These are phyloP conservation scores for Mycotypha africana DNA, from an alignment of 371 early-diverging fungal genomes.

Conservation along the genomic window DNA sequence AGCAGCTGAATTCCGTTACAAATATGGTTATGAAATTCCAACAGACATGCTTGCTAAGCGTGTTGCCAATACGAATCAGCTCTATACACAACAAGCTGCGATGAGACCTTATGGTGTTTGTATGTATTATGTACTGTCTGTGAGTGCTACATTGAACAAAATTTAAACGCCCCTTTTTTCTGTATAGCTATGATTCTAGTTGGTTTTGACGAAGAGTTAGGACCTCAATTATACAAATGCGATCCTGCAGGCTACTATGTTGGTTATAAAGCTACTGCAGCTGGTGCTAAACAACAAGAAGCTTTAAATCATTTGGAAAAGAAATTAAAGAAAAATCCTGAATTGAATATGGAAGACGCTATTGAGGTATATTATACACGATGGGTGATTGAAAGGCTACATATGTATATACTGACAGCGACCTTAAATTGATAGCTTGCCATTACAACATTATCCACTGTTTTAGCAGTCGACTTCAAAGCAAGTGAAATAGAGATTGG, in stretches of 20 bases:
- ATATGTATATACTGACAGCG: no score
- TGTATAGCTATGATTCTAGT: conserved; percentile 89
- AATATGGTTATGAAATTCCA: conserved; percentile 97
- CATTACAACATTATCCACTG: conserved; percentile 88
- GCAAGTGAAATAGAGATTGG: conserved; percentile 93
- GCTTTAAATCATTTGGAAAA: conserved; percentile 94
- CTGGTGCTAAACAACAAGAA: conserved; percentile 98
- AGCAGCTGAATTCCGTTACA: conserved; percentile 97
- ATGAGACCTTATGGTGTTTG: conserved; percentile 98
- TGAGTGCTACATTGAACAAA: no score
- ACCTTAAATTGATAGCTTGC: conserved; percentile 62
- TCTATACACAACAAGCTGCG: conserved; percentile 98
- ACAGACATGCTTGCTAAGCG: conserved; percentile 96
- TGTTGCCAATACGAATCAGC: conserved; percentile 96
- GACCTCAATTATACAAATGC: conserved; percentile 94
- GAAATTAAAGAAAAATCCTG: conserved; percentile 89
- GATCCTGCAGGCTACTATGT: conserved; percentile 98
- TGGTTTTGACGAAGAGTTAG: conserved; percentile 92
- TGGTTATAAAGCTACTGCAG: conserved; percentile 94
- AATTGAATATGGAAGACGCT: conserved; percentile 78
- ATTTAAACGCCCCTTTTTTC: no score
- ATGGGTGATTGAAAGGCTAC: not conserved
- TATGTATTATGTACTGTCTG: conserved; percentile 40
- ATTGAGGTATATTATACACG: conserved; percentile 67
- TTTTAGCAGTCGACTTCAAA: conserved; percentile 92